A percentile compares a stretch with the other conserved stretches of the same genome.
Conservation (phyloP, 1,139 yeast species). For the Geotrichum reessii region DNA sequence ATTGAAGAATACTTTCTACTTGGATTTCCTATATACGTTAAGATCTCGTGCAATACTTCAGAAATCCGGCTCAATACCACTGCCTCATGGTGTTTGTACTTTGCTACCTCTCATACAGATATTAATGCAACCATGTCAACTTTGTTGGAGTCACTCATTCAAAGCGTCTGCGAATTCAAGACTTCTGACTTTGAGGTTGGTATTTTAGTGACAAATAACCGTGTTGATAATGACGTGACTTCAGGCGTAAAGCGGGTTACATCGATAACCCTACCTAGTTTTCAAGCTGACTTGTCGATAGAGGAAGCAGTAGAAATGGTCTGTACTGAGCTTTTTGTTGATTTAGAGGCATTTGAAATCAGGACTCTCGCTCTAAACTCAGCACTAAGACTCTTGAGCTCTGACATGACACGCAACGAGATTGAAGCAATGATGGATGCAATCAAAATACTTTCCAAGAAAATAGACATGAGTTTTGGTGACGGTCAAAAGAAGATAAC, state of each 20-base stretch:
- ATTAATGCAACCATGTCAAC: slow-evolving; percentile 6
- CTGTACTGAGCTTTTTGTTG: slow-evolving; percentile 5
- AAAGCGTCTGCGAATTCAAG: slow-evolving; percentile 2
- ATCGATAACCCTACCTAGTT: slow-evolving; percentile 12
- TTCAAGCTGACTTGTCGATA: slow-evolving; percentile 1
- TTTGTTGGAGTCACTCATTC: background rate
- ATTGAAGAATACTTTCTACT: background rate
- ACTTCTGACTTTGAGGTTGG: slow-evolving; percentile 14
- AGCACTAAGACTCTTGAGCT: slow-evolving; percentile 9
- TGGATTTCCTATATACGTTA: slow-evolving; percentile 8
- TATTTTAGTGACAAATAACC: slow-evolving; percentile 5
- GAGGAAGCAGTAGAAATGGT: slow-evolving; percentile 6
- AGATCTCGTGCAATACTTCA: slow-evolving; percentile 11
- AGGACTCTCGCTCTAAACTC: slow-evolving; percentile 13
- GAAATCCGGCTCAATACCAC: slow-evolving; percentile 13
- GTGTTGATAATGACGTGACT: slow-evolving; percentile 9
- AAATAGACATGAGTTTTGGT: slow-evolving; percentile 5
- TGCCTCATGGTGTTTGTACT: slow-evolving; percentile 16
- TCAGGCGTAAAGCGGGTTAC: slow-evolving; percentile 16
- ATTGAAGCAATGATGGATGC: slow-evolving; percentile 2
- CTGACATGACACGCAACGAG: slow-evolving; percentile 14
- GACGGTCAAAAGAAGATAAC: background rate
- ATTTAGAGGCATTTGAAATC: slow-evolving; percentile 11
- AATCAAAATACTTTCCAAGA: slow-evolving; percentile 1
- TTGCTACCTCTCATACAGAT: slow-evolving; percentile 9